A percentile compares a stretch with the other conserved stretches of the same genome.
Conservation (phyloP, 2,329 filamentous ascomycete species). For the Boeremia exigua region DNA sequence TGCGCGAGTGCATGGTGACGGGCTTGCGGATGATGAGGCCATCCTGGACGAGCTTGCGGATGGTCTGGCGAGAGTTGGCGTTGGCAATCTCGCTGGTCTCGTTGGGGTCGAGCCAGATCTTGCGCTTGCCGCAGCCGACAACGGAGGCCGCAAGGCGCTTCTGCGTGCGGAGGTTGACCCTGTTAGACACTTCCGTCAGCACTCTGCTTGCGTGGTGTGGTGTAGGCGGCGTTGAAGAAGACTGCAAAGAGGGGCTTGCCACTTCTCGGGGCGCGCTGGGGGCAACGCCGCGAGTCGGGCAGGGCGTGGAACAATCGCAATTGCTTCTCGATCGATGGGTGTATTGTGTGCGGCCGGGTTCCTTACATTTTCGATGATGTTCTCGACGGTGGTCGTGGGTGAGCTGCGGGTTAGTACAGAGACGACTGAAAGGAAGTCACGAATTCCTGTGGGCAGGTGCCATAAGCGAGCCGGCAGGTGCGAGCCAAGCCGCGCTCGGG, state of each 20-base stretch:
- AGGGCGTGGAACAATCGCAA: slow-evolving; percentile 24
- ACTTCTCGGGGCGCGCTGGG: slow-evolving; percentile 34
- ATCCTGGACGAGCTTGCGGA: slow-evolving; percentile 99
- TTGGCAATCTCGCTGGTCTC: slow-evolving; percentile 99
- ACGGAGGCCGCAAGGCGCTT: slow-evolving; percentile 99
- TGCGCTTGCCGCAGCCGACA: slow-evolving; percentile 98
- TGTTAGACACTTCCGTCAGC: slow-evolving; percentile 55
- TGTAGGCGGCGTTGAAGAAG: slow-evolving; percentile 26
- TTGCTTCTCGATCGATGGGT: slow-evolving; percentile 25
- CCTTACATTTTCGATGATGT: slow-evolving; percentile 53
- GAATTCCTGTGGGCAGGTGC: slow-evolving; percentile 15
- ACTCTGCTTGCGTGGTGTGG: slow-evolving; percentile 26
- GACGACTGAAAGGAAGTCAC: slow-evolving; percentile 12
- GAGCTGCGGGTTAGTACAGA: slow-evolving; percentile 26
- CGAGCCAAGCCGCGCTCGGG: slow-evolving; percentile 11
- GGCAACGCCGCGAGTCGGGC: slow-evolving; percentile 31
- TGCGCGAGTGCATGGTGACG: slow-evolving; percentile 99
- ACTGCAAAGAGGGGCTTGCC: slow-evolving; percentile 45
- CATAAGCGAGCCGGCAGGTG: slow-evolving; percentile 14
- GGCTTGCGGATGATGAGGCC: slow-evolving; percentile 99
- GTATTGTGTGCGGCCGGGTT: slow-evolving; percentile 25
- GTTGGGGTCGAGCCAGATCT: slow-evolving; percentile 99
- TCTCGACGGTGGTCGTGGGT: slow-evolving; percentile 48
- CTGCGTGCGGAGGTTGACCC: slow-evolving; percentile 99
- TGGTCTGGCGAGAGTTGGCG: slow-evolving; percentile 99